These are phyloP conservation scores for Torrubiella hemipterigena DNA, from an alignment of 2,329 filamentous ascomycete genomes.

Conservation along the genomic window DNA sequence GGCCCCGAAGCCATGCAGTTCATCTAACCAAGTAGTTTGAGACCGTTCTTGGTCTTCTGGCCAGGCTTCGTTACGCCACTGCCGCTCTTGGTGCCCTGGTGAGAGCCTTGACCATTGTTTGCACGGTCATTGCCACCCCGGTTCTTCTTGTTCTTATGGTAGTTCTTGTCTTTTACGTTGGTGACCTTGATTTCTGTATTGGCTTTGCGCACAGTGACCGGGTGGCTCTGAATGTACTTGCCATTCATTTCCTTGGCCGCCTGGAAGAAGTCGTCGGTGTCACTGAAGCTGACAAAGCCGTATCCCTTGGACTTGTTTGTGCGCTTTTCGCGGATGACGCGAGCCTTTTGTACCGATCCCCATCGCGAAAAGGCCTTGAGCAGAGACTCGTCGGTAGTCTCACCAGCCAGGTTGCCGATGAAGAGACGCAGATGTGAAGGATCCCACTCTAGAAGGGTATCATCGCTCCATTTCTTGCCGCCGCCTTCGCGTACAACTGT, in stretches of 20 bases:
- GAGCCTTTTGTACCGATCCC: slow-evolving; percentile 78
- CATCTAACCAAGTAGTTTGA: slow-evolving; percentile 45
- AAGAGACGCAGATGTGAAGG: slow-evolving; percentile 89
- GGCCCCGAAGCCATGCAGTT: background rate
- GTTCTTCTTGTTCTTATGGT: slow-evolving; percentile 23
- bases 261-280: slow-evolving; percentile 92
- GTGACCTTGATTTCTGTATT: slow-evolving; percentile 83
- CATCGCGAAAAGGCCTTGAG: slow-evolving; percentile 89
- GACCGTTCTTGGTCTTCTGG: slow-evolving; percentile 55
- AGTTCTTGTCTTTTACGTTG: slow-evolving; percentile 49
- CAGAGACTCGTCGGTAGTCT: slow-evolving; percentile 92
- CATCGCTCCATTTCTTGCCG: slow-evolving; percentile 85
- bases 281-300: slow-evolving; percentile 90
- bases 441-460: slow-evolving; percentile 87
- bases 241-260: slow-evolving; percentile 97
- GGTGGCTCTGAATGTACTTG: slow-evolving; percentile 98
- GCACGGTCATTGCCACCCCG: slow-evolving; percentile 21
- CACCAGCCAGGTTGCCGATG: slow-evolving; percentile 90
- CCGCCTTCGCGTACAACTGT: slow-evolving; percentile 84
- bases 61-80: slow-evolving; percentile 49
- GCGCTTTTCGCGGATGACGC: slow-evolving; percentile 88
- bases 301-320: slow-evolving; percentile 95
- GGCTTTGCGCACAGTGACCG: slow-evolving; percentile 74
- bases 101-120: slow-evolving; percentile 33
- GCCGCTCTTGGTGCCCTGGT: slow-evolving; percentile 34